These are phyloP conservation scores for Epithemia pelagica DNA, from an alignment of 108 stramenopile genomes.

Conservation along the genomic window DNA sequence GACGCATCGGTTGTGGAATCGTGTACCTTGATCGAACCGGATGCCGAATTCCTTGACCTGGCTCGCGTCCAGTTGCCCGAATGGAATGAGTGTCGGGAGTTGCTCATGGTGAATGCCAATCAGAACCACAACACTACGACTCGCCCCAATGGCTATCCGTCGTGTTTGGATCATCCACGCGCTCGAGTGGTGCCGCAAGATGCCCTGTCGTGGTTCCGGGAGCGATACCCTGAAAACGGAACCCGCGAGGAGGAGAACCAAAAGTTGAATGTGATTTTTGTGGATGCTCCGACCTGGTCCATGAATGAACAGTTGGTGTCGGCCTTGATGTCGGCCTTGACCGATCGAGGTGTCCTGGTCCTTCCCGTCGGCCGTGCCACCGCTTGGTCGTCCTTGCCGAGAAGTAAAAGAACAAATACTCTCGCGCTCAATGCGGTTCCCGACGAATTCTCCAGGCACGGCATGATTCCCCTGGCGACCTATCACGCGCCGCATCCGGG, in stretches of 20 bases:
- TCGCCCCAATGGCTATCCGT: conserved; percentile 3
- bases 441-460: no score
- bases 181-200: conserved; percentile 47
- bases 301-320: background rate
- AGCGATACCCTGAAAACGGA: conserved; percentile 13
- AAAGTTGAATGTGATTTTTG: conserved; percentile 34
- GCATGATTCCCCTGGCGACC: no score
- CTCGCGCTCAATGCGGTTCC: no score
- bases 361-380: conserved; percentile 80
- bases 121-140: conserved; percentile 6
- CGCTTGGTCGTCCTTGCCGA: no score
- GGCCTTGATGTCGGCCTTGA: conserved; percentile 29
- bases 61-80: conserved; percentile 60
- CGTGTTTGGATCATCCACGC: conserved; percentile 63
- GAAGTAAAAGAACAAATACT: no score
- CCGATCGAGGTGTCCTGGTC: conserved; percentile 57
- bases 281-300: conserved; percentile 54
- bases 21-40: conserved; percentile 73
- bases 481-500: no score
- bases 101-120: conserved; percentile 49
- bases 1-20: conserved; percentile 56
- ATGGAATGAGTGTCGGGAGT: conserved; percentile 56
- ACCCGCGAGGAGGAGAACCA: background rate
- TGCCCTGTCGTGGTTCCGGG: conserved; percentile 62
- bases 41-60: conserved; percentile 50